Evolutionary conservation across 192 early-diverging fungal species (phyloP).

Genomic region (Backusella morwellensis): DNA sequence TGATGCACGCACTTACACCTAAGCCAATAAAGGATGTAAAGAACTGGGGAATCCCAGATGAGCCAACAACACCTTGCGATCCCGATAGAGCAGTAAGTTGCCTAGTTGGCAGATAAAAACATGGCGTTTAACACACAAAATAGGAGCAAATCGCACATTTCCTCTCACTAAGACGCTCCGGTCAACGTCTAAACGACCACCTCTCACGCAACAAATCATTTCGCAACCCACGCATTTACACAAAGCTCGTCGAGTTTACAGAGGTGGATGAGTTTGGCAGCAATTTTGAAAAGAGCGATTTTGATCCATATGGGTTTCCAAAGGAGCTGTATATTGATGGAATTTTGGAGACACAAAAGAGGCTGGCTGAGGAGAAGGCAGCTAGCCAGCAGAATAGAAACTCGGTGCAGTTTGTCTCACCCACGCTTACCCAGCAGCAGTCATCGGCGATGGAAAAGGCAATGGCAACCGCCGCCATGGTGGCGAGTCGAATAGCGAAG

Average conservation of each 20-base stretch:
- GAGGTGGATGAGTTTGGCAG: constrained; percentile 80
- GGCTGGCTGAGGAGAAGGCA: constrained; percentile 39
- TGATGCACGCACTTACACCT: constrained; percentile 33
- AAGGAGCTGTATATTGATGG: constrained; percentile 56
- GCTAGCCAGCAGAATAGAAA: constrained; percentile 28
- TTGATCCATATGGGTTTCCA: constrained; percentile 69
- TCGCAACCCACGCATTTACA: constrained; percentile 89
- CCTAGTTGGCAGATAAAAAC: too few relatives aligned
- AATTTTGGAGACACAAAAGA: constrained; percentile 46
- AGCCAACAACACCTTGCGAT: constrained; percentile 55
- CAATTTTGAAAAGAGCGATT: constrained; percentile 69
- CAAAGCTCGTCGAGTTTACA: constrained; percentile 81
- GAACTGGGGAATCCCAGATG: constrained; percentile 59
- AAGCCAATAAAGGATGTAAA: constrained; percentile 48
- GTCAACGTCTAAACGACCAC: constrained; percentile 79
- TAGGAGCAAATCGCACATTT: constrained; percentile 80
- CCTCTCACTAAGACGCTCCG: constrained; percentile 59
- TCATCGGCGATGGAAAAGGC: constrained; percentile 21
- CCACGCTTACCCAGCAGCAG: neutral
- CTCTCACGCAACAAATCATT: constrained; percentile 84
- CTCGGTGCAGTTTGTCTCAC: constrained; percentile 13
- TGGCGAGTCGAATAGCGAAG: constrained; percentile 20
- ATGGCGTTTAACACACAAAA: neutral
- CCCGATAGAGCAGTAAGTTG: constrained; percentile 57
- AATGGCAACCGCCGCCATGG: constrained; percentile 25